Evolutionary conservation across 2,329 filamentous ascomycete species (phyloP).

Genomic region (Orbilia quercus): DNA sequence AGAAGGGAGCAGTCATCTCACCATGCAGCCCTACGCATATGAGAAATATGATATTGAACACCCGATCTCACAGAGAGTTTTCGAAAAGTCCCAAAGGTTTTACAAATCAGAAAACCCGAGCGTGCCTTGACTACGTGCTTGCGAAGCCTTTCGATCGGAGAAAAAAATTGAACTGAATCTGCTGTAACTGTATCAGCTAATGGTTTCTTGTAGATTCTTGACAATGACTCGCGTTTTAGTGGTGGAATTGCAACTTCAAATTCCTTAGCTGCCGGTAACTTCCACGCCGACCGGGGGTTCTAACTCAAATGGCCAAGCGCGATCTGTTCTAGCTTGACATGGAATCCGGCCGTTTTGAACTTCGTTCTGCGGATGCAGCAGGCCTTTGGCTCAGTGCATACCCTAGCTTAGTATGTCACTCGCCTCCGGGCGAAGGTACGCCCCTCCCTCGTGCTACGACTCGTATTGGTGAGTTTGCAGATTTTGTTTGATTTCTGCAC

Average conservation of each 20-base stretch:
- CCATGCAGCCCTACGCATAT: slow-evolving; percentile 48
- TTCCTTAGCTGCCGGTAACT: slow-evolving; percentile 25
- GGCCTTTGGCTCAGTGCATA: slow-evolving; percentile 29
- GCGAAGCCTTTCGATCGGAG: no score
- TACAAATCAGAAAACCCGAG: not conserved
- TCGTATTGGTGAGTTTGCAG: not conserved
- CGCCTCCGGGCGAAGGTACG: not conserved
- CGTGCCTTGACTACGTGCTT: slow-evolving; percentile 2
- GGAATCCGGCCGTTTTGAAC: slow-evolving; percentile 53
- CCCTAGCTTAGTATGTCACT: slow-evolving; percentile 4
- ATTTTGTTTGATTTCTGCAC: not conserved
- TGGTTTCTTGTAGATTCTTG: slow-evolving; percentile 15
- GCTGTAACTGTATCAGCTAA: slow-evolving; percentile 20
- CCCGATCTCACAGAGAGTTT: no score
- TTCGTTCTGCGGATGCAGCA: slow-evolving; percentile 40
- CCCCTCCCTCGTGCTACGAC: slow-evolving; percentile 24
- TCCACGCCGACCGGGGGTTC: slow-evolving; percentile 25
- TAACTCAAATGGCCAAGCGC: slow-evolving; percentile 29
- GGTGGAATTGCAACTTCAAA: slow-evolving; percentile 9
- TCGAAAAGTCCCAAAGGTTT: not conserved
- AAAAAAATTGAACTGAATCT: not conserved
- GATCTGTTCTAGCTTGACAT: slow-evolving; percentile 29
- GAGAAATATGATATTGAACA: not conserved
- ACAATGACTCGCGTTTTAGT: slow-evolving; percentile 26
- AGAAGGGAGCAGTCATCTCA: slow-evolving; percentile 24